Base-by-base conservation (phyloP, 352 stramenopile genomes). In the Phytophthora megakarya region DNA sequence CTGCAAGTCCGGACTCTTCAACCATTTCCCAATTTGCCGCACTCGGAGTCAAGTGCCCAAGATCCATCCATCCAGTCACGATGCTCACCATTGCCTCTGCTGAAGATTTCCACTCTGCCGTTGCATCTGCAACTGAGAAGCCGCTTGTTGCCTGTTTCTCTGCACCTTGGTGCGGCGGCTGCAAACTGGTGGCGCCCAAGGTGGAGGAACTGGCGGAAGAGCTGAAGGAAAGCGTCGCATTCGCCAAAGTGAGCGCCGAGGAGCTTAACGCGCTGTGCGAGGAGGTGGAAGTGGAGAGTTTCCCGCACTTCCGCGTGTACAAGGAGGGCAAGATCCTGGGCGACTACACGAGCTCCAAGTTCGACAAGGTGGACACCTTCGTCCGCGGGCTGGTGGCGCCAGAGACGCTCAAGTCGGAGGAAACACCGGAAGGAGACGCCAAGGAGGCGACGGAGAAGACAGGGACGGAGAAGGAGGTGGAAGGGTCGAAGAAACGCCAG, bases 231-330 rank as follows among this genome's bases (percentile, higher is more conserved):
- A 47, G 43, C 22, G 69, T 63, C 18, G 42, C 49, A 6, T 93
- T 92, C 48, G 19, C 78, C 25, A 78, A 77, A 35, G 70, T 92
- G 46, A 76, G 76, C 46, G 80, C 79, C 9, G 77, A 89, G 21
- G 61, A 89, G 47, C 71, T 92, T 16, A 80, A 90, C 49, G 72
- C 80, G 32, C 69, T 93, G 3, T 80, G 76, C 45, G 78, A 90
- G 39, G 82, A 90, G 61, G 59, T 90, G n/a, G 79, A 89, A 33
- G 81, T 93, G 33, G 75, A 89, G 51, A 84, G 76, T 56, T 90
- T 88, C 69, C 85, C 85, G n/a, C 75, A 78, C 53, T 89, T 93
- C 52, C 84, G 84, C 61, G 69, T 91, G 28, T 93, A 92, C 78
- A 84, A 82, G 61, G 68, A 65, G 25, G 72, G 70, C 63, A 75